Conservation (phyloP, 164 flowering plant genomes). For the Stephania japonica region DNA sequence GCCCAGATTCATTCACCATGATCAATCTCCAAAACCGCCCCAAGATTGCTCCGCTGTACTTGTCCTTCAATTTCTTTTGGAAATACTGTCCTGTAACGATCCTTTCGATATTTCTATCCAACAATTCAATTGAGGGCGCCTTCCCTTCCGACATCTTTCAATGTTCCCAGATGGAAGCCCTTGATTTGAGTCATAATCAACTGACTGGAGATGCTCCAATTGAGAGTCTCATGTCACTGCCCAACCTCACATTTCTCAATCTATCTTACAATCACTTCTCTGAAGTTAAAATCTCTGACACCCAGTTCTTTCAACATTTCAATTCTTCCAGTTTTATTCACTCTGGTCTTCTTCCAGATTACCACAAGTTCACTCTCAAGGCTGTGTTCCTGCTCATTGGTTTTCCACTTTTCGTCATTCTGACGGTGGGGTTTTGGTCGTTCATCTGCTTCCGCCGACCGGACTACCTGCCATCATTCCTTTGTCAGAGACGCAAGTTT, state of each 20-base stretch:
- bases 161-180: slow-evolving; percentile 42
- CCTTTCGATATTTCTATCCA: slow-evolving; percentile 36
- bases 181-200: slow-evolving; percentile 51
- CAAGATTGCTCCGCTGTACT: slow-evolving; percentile 39
- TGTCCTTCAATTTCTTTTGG: slow-evolving; percentile 64
- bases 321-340: slow-evolving; percentile 42
- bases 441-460: slow-evolving; percentile 46
- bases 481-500: slow-evolving; percentile 21
- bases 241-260: slow-evolving; percentile 42
- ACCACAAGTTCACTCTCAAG: slow-evolving; percentile 21
- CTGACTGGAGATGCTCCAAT: slow-evolving; percentile 43
- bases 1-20: slow-evolving; percentile 39
- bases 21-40: slow-evolving; percentile 47
- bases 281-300: slow-evolving; percentile 32
- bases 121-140: slow-evolving; percentile 37
- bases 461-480: slow-evolving; percentile 28
- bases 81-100: slow-evolving; percentile 55
- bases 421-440: slow-evolving; percentile 22
- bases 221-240: slow-evolving; percentile 26
- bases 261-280: slow-evolving; percentile 51
- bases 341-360: slow-evolving; percentile 41
- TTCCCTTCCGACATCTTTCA: slow-evolving; percentile 46
- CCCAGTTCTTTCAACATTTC: slow-evolving; percentile 33
- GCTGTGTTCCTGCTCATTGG: slow-evolving; percentile 29
- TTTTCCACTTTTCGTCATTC: slow-evolving; percentile 29